These are phyloP conservation scores for Colletotrichum ledebouriae DNA, from an alignment of 2,329 filamentous ascomycete genomes.

Conservation along the genomic window DNA sequence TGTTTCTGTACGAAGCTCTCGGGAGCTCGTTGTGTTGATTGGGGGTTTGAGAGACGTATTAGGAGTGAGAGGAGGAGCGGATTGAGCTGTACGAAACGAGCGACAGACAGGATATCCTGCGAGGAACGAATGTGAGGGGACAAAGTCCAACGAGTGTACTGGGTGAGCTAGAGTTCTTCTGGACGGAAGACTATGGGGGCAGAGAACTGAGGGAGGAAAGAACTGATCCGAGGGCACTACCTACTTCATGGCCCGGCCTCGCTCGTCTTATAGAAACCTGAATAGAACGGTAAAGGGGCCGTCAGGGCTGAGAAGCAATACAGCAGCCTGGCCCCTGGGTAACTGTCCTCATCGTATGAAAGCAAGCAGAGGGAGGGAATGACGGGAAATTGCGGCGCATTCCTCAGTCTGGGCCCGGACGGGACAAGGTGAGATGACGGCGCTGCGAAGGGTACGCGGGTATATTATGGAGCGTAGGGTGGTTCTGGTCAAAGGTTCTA, in stretches of 20 bases:
- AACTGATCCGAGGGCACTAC: neutral
- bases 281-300: neutral
- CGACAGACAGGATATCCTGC: constrained; percentile 23
- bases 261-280: constrained; percentile 27
- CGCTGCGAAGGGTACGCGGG: constrained; percentile 14
- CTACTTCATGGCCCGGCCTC: constrained; percentile 4
- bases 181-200: constrained; percentile 9
- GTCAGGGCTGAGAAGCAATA: neutral
- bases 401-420: constrained; percentile 33
- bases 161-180: constrained; percentile 19
- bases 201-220: constrained; percentile 20
- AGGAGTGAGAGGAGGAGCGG: neutral
- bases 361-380: constrained; percentile 40
- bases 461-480: neutral
- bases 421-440: constrained; percentile 18
- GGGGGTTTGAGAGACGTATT: neutral
- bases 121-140: constrained; percentile 32
- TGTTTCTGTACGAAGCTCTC: constrained; percentile 19
- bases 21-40: constrained; percentile 1
- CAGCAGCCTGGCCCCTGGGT: constrained; percentile 1
- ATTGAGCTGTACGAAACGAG: constrained; percentile 33
- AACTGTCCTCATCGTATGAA: constrained; percentile 12
- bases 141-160: constrained; percentile 28
- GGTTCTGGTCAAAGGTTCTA: too few species aligned
- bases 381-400: constrained; percentile 42